Evolutionary conservation across 805 yeast species (phyloP), one percentile per base, ranked within the genome.

Genomic region (Ogataea kodamae): DNA sequence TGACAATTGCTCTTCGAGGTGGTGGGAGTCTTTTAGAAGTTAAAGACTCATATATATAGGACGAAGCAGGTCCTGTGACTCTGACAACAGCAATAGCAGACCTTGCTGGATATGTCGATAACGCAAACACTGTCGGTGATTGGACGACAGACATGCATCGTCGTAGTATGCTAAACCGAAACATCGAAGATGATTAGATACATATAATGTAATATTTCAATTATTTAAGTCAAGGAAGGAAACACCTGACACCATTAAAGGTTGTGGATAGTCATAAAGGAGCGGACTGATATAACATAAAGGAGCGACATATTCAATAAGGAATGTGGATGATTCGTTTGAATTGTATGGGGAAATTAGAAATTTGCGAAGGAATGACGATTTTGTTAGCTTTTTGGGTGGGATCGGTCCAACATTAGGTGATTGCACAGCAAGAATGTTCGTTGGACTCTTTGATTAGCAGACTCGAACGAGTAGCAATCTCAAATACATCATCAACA

Each of bases 401-500:
- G n/a, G n/a, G n/a, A n/a, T n/a, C n/a, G n/a, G n/a, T n/a, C n/a
- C n/a, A n/a, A n/a, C n/a, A 28, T 50, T 32, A 57, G 7, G 39
- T 28, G 18, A 70, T 63, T 9, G 54, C 50, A 42, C 77, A 71
- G 42, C 77, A 71, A 3, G 62, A 53, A 3, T 66, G 37, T 4
- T 67, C 63, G 5, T 67, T 67, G 18, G 67, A 67, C 29, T 70
- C 64, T 30, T 69, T 67, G 13, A 74, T 72, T 25, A 87, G 60
- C 36, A 87, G 62, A 52, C 92, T 81, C 3, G 89, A 79, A 47
- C 97, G 69, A 1, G 95, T 85, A 10, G 97, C 96, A 31, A 77
- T 76, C 60, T 89, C 97, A 57, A 89, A 88, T 2, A 89, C 89
- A 53, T 85, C 94, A 58, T 88, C 96, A 14, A 89, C 97, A 9